Evolutionary conservation across 768 basidiomycete genomes (phyloP).

Genomic region (Amanita thiersii): DNA sequence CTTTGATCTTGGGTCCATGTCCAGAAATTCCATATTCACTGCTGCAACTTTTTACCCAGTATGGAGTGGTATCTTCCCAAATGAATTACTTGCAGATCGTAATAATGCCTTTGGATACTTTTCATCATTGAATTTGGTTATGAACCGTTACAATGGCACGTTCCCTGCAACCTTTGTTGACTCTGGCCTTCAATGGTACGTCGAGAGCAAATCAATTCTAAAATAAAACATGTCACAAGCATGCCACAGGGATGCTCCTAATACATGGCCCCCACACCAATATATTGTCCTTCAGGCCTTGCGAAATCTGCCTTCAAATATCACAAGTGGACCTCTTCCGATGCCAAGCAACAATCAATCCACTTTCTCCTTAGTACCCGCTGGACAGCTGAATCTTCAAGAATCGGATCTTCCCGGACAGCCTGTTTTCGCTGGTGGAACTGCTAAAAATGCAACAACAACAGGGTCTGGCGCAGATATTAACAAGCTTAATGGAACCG

Average conservation of each 20-base stretch:
- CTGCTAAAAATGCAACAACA: slow-evolving; percentile 34
- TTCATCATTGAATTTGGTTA: slow-evolving; percentile 63
- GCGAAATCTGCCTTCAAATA: slow-evolving; percentile 60
- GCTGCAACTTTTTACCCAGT: slow-evolving; percentile 76
- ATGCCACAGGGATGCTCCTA: slow-evolving; percentile 67
- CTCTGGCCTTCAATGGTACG: slow-evolving; percentile 76
- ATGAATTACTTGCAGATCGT: slow-evolving; percentile 49
- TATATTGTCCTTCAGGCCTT: slow-evolving; percentile 78
- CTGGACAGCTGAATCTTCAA: slow-evolving; percentile 74
- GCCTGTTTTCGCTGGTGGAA: slow-evolving; percentile 25
- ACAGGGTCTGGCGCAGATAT: slow-evolving; percentile 53
- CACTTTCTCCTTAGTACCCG: slow-evolving; percentile 61
- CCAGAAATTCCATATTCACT: slow-evolving; percentile 61
- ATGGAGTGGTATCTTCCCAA: slow-evolving; percentile 82
- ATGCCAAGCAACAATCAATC: slow-evolving; percentile 40
- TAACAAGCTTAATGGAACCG: slow-evolving; percentile 43
- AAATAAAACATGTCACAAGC: neutral
- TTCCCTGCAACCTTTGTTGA: slow-evolving; percentile 73
- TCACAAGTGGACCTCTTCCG: slow-evolving; percentile 52
- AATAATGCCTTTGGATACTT: slow-evolving; percentile 66
- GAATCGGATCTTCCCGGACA: slow-evolving; percentile 70
- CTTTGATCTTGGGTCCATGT: slow-evolving; percentile 67
- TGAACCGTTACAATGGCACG: slow-evolving; percentile 85
- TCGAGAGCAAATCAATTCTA: neutral
- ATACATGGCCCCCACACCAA: slow-evolving; percentile 83